Base-by-base conservation (phyloP, 2,329 filamentous ascomycete genomes). In the Aspergillus pseudotamarii region DNA sequence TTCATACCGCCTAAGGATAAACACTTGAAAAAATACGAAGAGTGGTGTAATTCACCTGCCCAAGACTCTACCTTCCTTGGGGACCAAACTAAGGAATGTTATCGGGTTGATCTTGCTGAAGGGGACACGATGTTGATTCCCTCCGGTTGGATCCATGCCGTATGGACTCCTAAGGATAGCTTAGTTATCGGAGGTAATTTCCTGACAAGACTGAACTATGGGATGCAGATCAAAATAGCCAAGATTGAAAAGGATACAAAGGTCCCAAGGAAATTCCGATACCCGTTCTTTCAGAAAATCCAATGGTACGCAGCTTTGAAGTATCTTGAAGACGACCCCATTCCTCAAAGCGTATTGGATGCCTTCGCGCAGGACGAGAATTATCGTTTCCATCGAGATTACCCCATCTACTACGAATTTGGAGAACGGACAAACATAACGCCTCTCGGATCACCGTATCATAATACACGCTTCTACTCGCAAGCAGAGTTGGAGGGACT, bases 151-250 rank as follows among this genome's bases (percentile, higher is more conserved):
- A 91, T 91, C 58, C 88, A 91, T 71, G 88, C 88, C 28, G 88
- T 91, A 9, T 90, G 89, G 86, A 91, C 88, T 11, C 88, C 88
- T 0, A 85, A 88, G 68, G 88, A 90, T 70, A 90, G 88, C 69
- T 77, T 91, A 56, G 88, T 91, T 32, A 89, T 91, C 64, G 88
- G 88, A n/a, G 88, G 88, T 58, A 91, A 91, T 70, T 91, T 90
- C 69, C 78, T 91, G 51, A 90, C 88, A 6, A 80, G 85, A 60
- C 81, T 89, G 74, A 87, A 89, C 63, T 89, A 88, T 72, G 84
- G 84, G 61, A 89, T 89, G 81, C 88, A 91, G 72, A 86, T 91
- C 71, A 86, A 85, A 66, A 82, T 91, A 10, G 81, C 86, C 34
- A 86, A 89, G 58, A 87, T 90, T 53, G 88, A 91, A 73, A 90